Base-by-base conservation (phyloP, 192 early-diverging fungal species). In the Coemansia sp. region DNA sequence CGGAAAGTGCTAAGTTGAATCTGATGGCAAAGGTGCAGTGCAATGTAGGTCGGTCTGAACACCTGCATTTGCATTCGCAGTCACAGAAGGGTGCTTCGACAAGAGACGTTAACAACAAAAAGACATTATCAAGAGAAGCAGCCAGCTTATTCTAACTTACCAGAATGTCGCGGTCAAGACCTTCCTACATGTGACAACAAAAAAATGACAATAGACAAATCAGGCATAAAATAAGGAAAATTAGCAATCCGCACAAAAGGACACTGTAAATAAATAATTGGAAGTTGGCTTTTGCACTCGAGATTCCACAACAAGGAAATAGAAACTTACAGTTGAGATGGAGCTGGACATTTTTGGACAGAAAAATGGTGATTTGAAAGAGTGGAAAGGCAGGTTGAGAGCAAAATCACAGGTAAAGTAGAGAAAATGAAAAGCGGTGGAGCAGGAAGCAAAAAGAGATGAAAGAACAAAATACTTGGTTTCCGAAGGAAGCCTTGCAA, bases 91-190 rank as follows among this genome's bases (percentile, higher is more conserved):
- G 13, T 4, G 32, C 32, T 32, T 4, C 32, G 32, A 32, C 32
- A 32, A 32, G 32, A 32, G 32, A 2, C 32, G 32, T 32, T 32
- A 32, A 32, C 32, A 32, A 4, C 32, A 32, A 0, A 4, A 4
- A 32, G 32, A 32, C 32, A 32, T 32, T 32, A 32, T 32, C 32
- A 32, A 32, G 32, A 32, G 32, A 0, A 32, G 32, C 32, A 32
- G 32, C 4, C 32, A 4, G 32, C 1, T 32, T 1, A 32, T 19
- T 17, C 48, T 45, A 46, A 80, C 79, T 81, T 81, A 81, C 79
- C 79, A 81, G 74, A 64, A 60, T 65, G 64, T 75, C 74, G 61
- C 73, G 74, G 79, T 71, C 74, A 64, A 81, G 74, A 57, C 65
- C 64, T 49, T 72, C 71, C 79, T 81, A 81, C 40, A 65, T 32